Evolutionary conservation across 306 rosid species (phyloP), one percentile per base, ranked within the genome.

Genomic region (Carpinus fangiana): DNA sequence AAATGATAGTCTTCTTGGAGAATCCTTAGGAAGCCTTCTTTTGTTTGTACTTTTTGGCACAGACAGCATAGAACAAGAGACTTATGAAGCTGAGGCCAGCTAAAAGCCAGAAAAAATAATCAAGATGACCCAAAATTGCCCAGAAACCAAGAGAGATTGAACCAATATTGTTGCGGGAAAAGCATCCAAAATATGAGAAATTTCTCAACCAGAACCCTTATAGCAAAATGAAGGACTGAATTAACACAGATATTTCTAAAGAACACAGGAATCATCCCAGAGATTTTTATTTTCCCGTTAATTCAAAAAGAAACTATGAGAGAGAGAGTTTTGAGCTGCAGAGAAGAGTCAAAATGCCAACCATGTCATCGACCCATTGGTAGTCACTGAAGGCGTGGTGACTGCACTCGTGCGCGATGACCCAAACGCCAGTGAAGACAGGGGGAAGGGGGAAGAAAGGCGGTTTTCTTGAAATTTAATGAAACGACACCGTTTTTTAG

Each of bases 371-470:
- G 1, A 91, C 69, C 76, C 62, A 59, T 55, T 89, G 96, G 81
- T 88, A 82, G 20, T 89, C 87, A 57, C 96, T 88, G 34, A 93
- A 93, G 73, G 96, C 98, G 51, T 89, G 94, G 83, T 91, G 98
- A 16, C 96, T 93, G 73, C 96, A 93, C 73, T 93, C 98, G 16
- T 93, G 98, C 23, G 98, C 96, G 43, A 91, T 85, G 73, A 89
- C 93, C 96, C 96, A 91, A 16, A 88, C 82, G 2, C 90, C 94
- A 3, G 94, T 90, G 78, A 82, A 81, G 65, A 82, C n/a, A n/a
- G n/a, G n/a, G n/a, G n/a, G n/a, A n/a, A n/a, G n/a, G n/a, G n/a
- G n/a, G n/a, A n/a, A n/a, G n/a, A n/a, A n/a, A n/a, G n/a, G n/a
- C n/a, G n/a, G n/a, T n/a, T n/a, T n/a, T n/a, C n/a, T n/a, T n/a